Evolutionary conservation across 345 rosid species (phyloP).

Genomic region (Euphorbia tirucalli): DNA sequence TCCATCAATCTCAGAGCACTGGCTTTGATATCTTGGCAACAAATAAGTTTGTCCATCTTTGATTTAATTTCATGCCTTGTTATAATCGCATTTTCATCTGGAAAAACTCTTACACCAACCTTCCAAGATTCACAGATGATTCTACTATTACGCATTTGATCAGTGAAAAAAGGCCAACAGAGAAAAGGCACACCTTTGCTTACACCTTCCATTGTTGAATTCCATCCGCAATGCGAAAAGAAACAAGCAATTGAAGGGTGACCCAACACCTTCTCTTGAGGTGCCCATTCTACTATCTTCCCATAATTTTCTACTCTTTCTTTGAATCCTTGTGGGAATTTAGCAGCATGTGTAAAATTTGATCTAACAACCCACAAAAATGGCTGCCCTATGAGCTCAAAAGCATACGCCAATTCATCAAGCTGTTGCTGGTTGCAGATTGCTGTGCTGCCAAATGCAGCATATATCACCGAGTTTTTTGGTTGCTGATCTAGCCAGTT

Average conservation of each 20-base stretch:
- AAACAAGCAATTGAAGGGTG: neutral
- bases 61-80: neutral
- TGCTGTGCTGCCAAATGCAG: constrained; percentile 43
- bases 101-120: neutral
- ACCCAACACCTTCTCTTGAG: neutral
- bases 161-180: neutral
- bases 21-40: neutral
- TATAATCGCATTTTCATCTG: neutral
- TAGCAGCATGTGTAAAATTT: neutral
- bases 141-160: neutral
- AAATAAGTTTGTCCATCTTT: neutral
- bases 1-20: neutral
- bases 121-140: neutral
- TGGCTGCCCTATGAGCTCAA: constrained; percentile 25
- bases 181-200: neutral
- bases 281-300: constrained; percentile 14
- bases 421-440: constrained; percentile 29
- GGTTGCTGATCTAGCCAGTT: constrained; percentile 46
- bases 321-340: constrained; percentile 25
- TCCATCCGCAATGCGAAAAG: neutral
- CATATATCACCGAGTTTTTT: constrained; percentile 37
- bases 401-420: constrained; percentile 36
- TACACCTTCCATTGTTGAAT: neutral
- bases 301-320: constrained; percentile 10
- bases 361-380: constrained; percentile 40